Conservation (phyloP, 805 yeast species). For the Hermanozyma aechmeae region DNA sequence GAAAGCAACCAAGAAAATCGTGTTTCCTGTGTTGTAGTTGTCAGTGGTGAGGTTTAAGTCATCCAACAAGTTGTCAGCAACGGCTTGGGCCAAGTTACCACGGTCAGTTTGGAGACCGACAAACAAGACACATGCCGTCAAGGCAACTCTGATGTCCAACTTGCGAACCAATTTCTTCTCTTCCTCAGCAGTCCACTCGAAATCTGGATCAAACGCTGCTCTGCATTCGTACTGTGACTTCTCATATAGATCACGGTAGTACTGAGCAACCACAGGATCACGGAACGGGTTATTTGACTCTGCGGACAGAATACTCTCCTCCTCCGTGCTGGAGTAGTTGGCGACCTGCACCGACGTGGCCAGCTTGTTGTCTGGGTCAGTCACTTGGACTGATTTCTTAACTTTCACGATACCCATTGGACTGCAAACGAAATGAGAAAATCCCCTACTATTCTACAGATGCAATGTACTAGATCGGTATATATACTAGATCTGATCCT, state of each 20-base stretch:
- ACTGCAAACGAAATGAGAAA: too few relatives aligned
- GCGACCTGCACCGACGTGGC: too few relatives aligned
- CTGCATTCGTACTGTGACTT: background rate
- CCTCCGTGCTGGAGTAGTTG: too few relatives aligned
- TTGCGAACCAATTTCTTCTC: constrained; percentile 10
- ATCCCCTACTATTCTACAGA: too few relatives aligned
- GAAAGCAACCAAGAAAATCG: constrained; percentile 44
- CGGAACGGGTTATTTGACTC: background rate
- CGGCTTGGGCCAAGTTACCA: constrained; percentile 15
- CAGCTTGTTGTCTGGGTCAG: too few relatives aligned
- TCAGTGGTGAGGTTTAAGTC: constrained; percentile 39
- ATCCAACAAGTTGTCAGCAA: constrained; percentile 13
- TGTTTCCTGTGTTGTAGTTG: constrained; percentile 51
- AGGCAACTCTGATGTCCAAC: constrained; percentile 13
- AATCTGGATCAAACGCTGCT: background rate
- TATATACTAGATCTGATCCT: too few relatives aligned
- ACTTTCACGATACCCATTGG: too few relatives aligned
- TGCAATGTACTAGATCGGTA: too few relatives aligned
- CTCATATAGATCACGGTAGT: background rate
- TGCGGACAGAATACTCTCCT: too few relatives aligned
- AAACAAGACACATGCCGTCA: constrained; percentile 14
- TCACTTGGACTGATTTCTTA: too few relatives aligned
- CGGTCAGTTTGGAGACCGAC: constrained; percentile 16
- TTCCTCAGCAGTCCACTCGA: constrained; percentile 1
- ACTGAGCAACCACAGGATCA: background rate